A percentile compares a stretch with the other conserved stretches of the same genome.
phyloP scores from a whole-genome alignment of 2,329 filamentous ascomycete species.

The Trichoderma citrinoviride region DNA sequence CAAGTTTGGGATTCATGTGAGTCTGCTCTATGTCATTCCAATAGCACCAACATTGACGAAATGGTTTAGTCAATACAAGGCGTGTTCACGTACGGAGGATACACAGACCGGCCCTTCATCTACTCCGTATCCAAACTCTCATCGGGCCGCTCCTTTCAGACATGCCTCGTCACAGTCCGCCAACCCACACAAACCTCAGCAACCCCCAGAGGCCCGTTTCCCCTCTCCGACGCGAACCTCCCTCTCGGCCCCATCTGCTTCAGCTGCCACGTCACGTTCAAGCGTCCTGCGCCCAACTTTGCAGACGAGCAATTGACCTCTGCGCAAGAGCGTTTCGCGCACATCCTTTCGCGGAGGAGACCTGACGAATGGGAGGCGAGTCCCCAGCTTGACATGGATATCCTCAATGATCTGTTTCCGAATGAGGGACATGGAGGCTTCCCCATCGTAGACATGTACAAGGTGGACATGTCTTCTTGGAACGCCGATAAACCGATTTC shows the following conservation, averaged over 20 bases:
- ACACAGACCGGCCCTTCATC: slow-evolving; percentile 50
- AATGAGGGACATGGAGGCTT: slow-evolving; percentile 43
- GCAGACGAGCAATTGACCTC: slow-evolving; percentile 41
- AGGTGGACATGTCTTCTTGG: slow-evolving; percentile 50
- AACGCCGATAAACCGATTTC: slow-evolving; percentile 44
- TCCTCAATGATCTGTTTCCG: slow-evolving; percentile 38
- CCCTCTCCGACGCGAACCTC: slow-evolving; percentile 38
- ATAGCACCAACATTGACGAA: neutral
- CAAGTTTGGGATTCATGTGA: slow-evolving; percentile 39
- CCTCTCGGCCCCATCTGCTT: slow-evolving; percentile 47
- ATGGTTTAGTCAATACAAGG: slow-evolving; percentile 52
- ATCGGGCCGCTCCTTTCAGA: slow-evolving; percentile 48
- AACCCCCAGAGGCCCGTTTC: slow-evolving; percentile 38
- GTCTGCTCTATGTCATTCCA: slow-evolving; percentile 19
- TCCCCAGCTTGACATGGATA: slow-evolving; percentile 47
- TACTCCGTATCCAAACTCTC: slow-evolving; percentile 48
- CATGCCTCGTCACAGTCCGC: slow-evolving; percentile 47
- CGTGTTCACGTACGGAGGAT: slow-evolving; percentile 50
- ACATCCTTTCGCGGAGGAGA: slow-evolving; percentile 35
- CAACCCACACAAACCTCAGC: slow-evolving; percentile 45
- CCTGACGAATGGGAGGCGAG: slow-evolving; percentile 37
- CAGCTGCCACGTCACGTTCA: slow-evolving; percentile 53
- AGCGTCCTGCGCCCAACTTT: slow-evolving; percentile 39
- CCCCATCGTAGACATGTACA: slow-evolving; percentile 52
- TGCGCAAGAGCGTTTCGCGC: slow-evolving; percentile 43